Base-by-base conservation (phyloP, 108 stramenopile species). In the Fragilariopsis cylindrus region DNA sequence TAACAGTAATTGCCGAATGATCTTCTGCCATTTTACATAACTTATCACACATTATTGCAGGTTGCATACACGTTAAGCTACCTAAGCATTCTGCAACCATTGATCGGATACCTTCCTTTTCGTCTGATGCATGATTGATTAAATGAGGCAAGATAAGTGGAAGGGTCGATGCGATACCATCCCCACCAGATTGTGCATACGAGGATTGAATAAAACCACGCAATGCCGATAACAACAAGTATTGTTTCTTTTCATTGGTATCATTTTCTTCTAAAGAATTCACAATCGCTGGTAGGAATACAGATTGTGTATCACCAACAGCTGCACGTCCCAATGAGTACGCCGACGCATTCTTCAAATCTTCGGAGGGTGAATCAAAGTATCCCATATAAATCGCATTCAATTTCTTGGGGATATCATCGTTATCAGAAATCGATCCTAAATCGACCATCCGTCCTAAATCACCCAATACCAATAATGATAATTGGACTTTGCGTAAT, bases 11-110 rank as follows among this genome's bases (percentile, higher is more conserved):
- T 4, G 44, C 46, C 13, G 76, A 64, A 68, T 88, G 82, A 6
- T 71, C 68, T 7, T 75, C 67, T 8, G 70, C 76, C n/a, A 92
- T 80, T 7, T 78, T 69, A 41, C 76, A 54, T 18, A 96, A 75
- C 60, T 84, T 76, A 40, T 92, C 85, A 15, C 91, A 77, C 71
- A 98, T 89, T 12, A 65, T 39, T 4, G 64, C 78, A 7, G 95
- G 95, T 52, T 91, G 74, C 62, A 96, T 66, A 69, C 88, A 89
- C 15, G 92, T 84, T 63, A 99, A 77, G 5, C 88, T 92, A 63
- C 98, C 98, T 18, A 98, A 57, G 79, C 98, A 98, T 81, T 97
- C 98, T 12, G 98, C 97, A 11, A 97, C 97, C 97, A 98, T 98
- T 57, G 93, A 94, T 43, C 98, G 82, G 5, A 98, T 92, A 8